Conservation (phyloP, 306 rosid species). For the Morella rubra region DNA sequence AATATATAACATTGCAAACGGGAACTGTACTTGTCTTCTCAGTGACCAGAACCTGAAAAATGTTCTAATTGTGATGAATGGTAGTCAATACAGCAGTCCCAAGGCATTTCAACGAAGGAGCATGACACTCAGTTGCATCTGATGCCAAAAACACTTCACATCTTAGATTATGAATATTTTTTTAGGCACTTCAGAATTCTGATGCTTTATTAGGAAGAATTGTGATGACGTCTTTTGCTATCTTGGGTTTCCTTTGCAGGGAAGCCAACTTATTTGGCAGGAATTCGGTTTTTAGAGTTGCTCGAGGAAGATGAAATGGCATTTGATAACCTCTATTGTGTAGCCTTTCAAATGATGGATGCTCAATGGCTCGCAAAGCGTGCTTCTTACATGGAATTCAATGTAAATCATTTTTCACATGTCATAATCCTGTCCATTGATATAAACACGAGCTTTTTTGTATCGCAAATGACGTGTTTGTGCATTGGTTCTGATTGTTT, state of each 20-base stretch:
- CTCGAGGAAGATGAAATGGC: conserved; percentile 81
- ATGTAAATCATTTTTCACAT: conserved; percentile 43
- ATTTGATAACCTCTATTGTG: conserved; percentile 77
- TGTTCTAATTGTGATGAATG: background rate
- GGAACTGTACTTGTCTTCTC: background rate
- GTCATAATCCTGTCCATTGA: conserved; percentile 6
- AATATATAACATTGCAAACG: background rate
- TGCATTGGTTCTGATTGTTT: background rate
- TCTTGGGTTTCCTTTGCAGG: conserved; percentile 39
- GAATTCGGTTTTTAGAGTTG: conserved; percentile 62
- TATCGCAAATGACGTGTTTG: background rate
- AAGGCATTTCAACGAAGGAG: too few relatives aligned
- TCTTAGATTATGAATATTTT: background rate
- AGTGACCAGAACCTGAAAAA: background rate
- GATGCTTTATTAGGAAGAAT: background rate
- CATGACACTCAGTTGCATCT: too few relatives aligned
- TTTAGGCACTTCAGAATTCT: background rate
- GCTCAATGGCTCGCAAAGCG: conserved; percentile 93
- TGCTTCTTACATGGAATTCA: conserved; percentile 94
- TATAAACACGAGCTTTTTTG: background rate
- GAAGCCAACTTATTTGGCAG: conserved; percentile 57
- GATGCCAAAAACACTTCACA: background rate
- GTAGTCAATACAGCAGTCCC: background rate
- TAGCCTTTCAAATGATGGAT: conserved; percentile 92
- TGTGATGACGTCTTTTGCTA: background rate